A percentile compares a stretch with the other conserved stretches of the same genome.
Evolutionary conservation across 768 basidiomycete species (phyloP).

Genomic region (Tulasnella sp.): DNA sequence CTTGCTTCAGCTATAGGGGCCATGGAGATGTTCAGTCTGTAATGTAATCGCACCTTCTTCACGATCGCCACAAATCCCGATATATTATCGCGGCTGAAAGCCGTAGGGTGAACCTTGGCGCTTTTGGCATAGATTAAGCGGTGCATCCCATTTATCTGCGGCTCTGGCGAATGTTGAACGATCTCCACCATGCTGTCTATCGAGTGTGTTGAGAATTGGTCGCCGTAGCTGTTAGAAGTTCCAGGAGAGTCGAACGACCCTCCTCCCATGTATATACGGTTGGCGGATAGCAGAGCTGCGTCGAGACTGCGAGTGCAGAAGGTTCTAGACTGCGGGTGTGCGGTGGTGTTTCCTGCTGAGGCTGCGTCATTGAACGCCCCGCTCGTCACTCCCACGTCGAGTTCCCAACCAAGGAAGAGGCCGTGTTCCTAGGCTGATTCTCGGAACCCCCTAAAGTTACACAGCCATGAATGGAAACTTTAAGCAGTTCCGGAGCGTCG

Average conservation of each 20-base stretch:
- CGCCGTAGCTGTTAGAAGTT: background rate
- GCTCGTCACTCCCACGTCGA: no score
- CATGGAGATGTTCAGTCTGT: background rate
- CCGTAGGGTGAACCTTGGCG: constrained; percentile 91
- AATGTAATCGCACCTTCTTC: constrained; percentile 52
- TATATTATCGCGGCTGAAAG: constrained; percentile 85
- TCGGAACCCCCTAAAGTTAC: no score
- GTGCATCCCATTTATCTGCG: constrained; percentile 25
- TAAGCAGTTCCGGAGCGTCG: no score
- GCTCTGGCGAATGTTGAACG: constrained; percentile 1
- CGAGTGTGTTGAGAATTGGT: constrained; percentile 7
- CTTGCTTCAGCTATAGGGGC: constrained; percentile 10
- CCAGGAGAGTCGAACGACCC: background rate
- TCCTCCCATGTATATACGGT: background rate
- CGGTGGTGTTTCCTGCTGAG: no score
- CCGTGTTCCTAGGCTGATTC: no score
- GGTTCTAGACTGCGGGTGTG: no score
- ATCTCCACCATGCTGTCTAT: constrained; percentile 13
- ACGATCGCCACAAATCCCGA: constrained; percentile 89
- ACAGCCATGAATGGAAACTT: no score
- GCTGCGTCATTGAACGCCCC: no score
- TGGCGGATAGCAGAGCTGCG: background rate
- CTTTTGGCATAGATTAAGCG: constrained; percentile 81
- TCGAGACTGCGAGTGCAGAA: no score
- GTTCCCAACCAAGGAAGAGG: no score